A percentile compares a stretch with the other conserved stretches of the same genome.
Conservation (phyloP, 768 basidiomycete genomes). For the Flagelloscypha sp. region DNA sequence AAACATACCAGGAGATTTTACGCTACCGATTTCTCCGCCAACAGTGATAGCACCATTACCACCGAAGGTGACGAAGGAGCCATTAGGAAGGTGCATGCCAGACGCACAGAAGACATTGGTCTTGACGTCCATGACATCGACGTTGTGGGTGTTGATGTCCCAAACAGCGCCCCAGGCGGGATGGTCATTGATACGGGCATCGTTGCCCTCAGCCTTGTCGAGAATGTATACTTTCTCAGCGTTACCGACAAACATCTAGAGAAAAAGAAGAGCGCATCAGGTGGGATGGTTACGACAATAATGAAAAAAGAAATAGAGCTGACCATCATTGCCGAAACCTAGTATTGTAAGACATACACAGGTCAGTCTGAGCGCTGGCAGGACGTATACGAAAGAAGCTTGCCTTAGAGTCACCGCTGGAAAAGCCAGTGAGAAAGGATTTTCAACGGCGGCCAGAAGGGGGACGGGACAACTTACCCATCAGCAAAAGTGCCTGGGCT, state of each 20-base stretch:
- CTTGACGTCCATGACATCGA: constrained; percentile 39
- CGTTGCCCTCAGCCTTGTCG: constrained; percentile 73
- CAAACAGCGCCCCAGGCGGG: constrained; percentile 55
- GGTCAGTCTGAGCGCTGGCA: too few species aligned
- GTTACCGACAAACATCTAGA: constrained; percentile 62
- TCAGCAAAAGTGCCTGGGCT: too few species aligned
- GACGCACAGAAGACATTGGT: constrained; percentile 52
- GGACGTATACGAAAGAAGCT: too few species aligned
- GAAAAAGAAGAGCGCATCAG: too few species aligned
- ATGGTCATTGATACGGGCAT: constrained; percentile 45
- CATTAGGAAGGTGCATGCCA: constrained; percentile 47
- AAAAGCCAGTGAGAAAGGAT: too few species aligned
- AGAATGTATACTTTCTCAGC: constrained; percentile 66
- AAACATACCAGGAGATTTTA: constrained; percentile 17
- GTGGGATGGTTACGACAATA: too few species aligned
- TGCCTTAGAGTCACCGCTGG: too few species aligned
- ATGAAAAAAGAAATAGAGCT: too few species aligned
- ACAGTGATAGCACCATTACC: constrained; percentile 44
- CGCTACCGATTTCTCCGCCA: constrained; percentile 32
- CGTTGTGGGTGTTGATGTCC: constrained; percentile 36
- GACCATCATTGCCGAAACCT: too few species aligned
- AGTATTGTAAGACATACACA: too few species aligned
- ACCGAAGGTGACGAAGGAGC: constrained; percentile 40
- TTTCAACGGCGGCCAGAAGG: too few species aligned
- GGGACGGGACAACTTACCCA: too few species aligned